phyloP scores from a whole-genome alignment of 208 protist species.

The Wallacemonas collosoma region DNA sequence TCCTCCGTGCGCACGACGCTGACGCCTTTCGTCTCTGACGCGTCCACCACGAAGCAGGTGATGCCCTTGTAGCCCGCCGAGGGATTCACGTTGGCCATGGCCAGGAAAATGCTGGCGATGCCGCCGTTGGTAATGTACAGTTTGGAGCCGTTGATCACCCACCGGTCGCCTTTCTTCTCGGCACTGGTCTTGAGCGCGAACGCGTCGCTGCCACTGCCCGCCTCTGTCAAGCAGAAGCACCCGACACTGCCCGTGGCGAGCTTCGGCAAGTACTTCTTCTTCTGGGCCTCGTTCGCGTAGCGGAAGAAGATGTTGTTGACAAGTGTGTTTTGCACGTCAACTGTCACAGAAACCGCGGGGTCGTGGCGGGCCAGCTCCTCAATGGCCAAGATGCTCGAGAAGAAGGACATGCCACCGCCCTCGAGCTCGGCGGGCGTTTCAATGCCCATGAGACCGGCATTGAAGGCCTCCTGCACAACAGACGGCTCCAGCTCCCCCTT shows the following conservation, averaged over 20 bases:
- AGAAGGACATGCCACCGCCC: conserved; percentile 76
- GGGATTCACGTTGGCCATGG: conserved; percentile 93
- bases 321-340: conserved; percentile 94
- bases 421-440: conserved; percentile 66
- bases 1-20: conserved; percentile 94
- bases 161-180: conserved; percentile 78
- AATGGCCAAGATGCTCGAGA: conserved; percentile 80
- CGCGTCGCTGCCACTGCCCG: conserved; percentile 87
- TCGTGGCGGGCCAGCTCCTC: conserved; percentile 90
- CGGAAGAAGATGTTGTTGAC: conserved; percentile 88
- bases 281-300: conserved; percentile 78
- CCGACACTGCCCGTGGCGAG: conserved; percentile 85
- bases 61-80: conserved; percentile 93
- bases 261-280: conserved; percentile 87
- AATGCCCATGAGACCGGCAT: conserved; percentile 86
- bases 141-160: conserved; percentile 94
- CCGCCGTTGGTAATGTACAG: conserved; percentile 94
- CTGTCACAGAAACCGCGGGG: conserved; percentile 80
- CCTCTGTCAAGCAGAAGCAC: conserved; percentile 92
- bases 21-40: conserved; percentile 77
- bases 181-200: conserved; percentile 92
- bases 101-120: conserved; percentile 92
- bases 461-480: conserved; percentile 76
- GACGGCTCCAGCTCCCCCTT: conserved; percentile 58
- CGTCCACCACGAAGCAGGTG: conserved; percentile 96